These are phyloP conservation scores for Glebionis coronaria DNA, from an alignment of 129 eudicot species.

Conservation along the genomic window DNA sequence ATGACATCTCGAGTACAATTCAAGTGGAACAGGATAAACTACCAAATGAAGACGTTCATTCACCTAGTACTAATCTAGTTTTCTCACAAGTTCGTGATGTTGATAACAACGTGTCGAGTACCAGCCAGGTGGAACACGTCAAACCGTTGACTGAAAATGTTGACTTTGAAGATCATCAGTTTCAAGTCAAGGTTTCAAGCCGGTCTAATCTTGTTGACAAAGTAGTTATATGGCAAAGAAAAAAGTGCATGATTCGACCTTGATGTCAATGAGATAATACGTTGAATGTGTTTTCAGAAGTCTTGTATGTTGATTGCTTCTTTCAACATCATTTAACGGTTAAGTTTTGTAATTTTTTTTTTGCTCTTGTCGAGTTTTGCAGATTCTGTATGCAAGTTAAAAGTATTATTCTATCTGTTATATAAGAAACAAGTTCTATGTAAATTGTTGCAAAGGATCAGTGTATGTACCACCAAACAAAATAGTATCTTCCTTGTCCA, in stretches of 20 bases:
- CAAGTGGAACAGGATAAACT: too few relatives aligned
- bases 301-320: constrained; percentile 28
- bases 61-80: constrained; percentile 24
- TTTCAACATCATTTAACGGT: constrained; percentile 29
- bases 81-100: constrained; percentile 14
- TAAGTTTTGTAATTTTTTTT: constrained; percentile 20
- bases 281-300: not conserved
- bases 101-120: constrained; percentile 17
- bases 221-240: constrained; percentile 34
- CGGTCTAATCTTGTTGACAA: too few relatives aligned
- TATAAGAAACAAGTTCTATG: constrained; percentile 27
- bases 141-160: constrained; percentile 1
- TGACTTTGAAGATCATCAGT: too few relatives aligned
- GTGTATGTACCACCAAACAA: constrained; percentile 32
- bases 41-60: not conserved
- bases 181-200: too few relatives aligned
- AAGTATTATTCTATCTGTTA: constrained; percentile 20
- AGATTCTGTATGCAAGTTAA: constrained; percentile 24
- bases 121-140: constrained; percentile 9
- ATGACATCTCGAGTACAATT: too few relatives aligned
- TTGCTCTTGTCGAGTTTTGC: constrained; percentile 8
- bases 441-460: constrained; percentile 29
- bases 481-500: constrained; percentile 14
- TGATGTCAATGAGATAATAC: constrained; percentile 24
- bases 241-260: constrained; percentile 30